Percentiles rank a stretch among this genome's conserved stretches.
Evolutionary conservation across 768 basidiomycete genomes (phyloP).

Genomic region (Glaciozyma antarctica): DNA sequence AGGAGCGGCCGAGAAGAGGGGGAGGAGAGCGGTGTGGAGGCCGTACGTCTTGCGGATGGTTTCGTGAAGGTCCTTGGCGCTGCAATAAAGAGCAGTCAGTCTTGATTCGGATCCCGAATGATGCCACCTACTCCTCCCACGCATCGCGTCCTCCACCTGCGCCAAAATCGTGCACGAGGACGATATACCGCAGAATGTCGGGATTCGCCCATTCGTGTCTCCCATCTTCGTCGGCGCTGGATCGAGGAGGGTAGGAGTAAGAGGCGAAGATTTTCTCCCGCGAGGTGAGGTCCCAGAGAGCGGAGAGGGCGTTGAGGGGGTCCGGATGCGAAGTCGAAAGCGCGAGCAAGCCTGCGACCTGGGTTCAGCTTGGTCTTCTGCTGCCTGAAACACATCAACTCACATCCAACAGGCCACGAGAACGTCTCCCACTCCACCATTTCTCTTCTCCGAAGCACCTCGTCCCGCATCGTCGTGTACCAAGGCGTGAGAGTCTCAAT

Average conservation of each 20-base stretch:
- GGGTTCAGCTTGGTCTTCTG: background rate
- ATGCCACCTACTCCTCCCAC: slow-evolving; percentile 10
- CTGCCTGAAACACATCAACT: background rate
- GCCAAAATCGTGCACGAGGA: slow-evolving; percentile 35
- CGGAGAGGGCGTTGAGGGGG: slow-evolving; percentile 35
- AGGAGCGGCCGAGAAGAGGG: slow-evolving; percentile 9
- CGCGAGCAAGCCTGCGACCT: slow-evolving; percentile 30
- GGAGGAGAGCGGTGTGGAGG: slow-evolving; percentile 17
- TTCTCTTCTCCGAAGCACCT: slow-evolving; percentile 25
- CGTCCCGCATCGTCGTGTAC: slow-evolving; percentile 31
- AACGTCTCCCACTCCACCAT: slow-evolving; percentile 35
- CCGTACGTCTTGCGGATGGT: slow-evolving; percentile 29
- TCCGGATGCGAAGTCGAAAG: slow-evolving; percentile 35
- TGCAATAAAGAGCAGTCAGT: background rate
- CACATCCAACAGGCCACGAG: slow-evolving; percentile 33
- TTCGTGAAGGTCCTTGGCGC: slow-evolving; percentile 18
- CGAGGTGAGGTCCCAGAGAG: slow-evolving; percentile 33
- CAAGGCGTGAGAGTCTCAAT: slow-evolving; percentile 34
- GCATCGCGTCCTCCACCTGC: background rate
- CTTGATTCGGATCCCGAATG: background rate
- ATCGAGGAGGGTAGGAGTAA: background rate
- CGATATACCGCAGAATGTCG: slow-evolving; percentile 34
- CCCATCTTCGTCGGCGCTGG: slow-evolving; percentile 6
- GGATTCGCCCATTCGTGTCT: slow-evolving; percentile 30
- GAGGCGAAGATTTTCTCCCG: slow-evolving; percentile 21